Conservation (phyloP, 2,329 filamentous ascomycete genomes). For the Zasmidium angulare region DNA sequence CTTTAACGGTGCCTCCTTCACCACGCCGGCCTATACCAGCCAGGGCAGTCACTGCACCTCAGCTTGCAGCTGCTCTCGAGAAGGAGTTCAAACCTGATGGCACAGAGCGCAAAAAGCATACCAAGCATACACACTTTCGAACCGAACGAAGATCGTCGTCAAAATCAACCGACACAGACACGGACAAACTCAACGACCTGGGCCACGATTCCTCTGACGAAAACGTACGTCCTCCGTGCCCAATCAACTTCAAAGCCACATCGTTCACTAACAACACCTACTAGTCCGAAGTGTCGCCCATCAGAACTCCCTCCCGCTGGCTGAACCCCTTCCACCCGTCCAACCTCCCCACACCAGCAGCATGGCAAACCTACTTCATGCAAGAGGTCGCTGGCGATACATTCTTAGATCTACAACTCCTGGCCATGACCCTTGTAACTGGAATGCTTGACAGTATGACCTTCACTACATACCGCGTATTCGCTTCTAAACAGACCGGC, state of each 20-base stretch:
- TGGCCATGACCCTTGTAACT: constrained; percentile 30
- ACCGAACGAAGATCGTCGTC: constrained; percentile 1
- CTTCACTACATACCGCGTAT: constrained; percentile 30
- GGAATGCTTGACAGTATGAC: constrained; percentile 32
- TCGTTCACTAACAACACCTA: background rate
- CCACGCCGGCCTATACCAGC: constrained; percentile 34
- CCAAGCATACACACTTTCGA: background rate
- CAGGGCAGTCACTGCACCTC: constrained; percentile 19
- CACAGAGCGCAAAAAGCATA: background rate
- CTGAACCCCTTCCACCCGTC: background rate
- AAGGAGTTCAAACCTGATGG: constrained; percentile 1
- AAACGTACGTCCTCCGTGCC: background rate
- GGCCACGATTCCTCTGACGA: background rate
- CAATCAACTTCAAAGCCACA: background rate
- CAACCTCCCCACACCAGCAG: constrained; percentile 11
- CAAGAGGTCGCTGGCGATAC: constrained; percentile 29
- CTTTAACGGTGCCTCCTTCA: constrained; percentile 22
- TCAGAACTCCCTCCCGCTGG: background rate
- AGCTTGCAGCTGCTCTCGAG: constrained; percentile 19
- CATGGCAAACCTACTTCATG: constrained; percentile 26
- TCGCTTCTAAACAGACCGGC: constrained; percentile 32
- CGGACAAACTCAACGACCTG: constrained; percentile 17
- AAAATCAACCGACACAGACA: constrained; percentile 1
- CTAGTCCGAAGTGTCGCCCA: background rate
- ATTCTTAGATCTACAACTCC: constrained; percentile 27